Percentiles rank a stretch among this genome's conserved stretches.
Conservation (phyloP, 2,329 filamentous ascomycete genomes). For the Penicillium thymicola region DNA sequence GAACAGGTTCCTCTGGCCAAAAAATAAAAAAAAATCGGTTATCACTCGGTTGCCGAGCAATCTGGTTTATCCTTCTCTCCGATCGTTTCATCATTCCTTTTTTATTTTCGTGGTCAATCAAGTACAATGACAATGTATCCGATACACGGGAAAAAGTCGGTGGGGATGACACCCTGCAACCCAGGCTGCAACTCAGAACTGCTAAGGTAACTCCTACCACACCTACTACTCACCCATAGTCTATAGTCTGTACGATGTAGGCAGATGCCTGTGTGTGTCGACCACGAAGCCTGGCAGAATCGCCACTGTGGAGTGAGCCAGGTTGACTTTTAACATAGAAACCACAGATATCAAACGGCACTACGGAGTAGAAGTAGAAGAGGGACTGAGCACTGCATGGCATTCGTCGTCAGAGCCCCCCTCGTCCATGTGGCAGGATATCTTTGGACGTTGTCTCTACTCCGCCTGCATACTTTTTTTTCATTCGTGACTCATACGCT, state of each 20-base stretch:
- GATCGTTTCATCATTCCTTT: neutral
- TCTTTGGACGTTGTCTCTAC: slow-evolving; percentile 15
- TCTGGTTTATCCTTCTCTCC: neutral
- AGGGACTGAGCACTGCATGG: slow-evolving; percentile 12
- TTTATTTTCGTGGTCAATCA: neutral
- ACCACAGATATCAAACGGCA: slow-evolving; percentile 5
- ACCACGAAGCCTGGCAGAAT: neutral
- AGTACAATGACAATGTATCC: slow-evolving; percentile 22
- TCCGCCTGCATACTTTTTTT: slow-evolving; percentile 1
- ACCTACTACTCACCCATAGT: neutral
- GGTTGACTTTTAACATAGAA: neutral
- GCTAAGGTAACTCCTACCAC: neutral
- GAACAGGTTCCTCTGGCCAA: neutral
- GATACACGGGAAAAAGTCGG: slow-evolving; percentile 21
- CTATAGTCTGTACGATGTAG: neutral
- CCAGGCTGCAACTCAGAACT: neutral
- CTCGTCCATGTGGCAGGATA: slow-evolving; percentile 18
- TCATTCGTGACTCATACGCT: slow-evolving; percentile 3
- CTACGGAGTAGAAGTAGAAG: neutral
- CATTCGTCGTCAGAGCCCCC: neutral
- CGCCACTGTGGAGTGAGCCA: slow-evolving; percentile 11
- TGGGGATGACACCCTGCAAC: slow-evolving; percentile 16
- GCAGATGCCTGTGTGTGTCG: neutral
- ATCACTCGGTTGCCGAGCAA: neutral
- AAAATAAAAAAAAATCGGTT: neutral